These are phyloP conservation scores for Neoarthrinium moseri DNA, from an alignment of 2,329 filamentous ascomycete genomes.

Conservation along the genomic window DNA sequence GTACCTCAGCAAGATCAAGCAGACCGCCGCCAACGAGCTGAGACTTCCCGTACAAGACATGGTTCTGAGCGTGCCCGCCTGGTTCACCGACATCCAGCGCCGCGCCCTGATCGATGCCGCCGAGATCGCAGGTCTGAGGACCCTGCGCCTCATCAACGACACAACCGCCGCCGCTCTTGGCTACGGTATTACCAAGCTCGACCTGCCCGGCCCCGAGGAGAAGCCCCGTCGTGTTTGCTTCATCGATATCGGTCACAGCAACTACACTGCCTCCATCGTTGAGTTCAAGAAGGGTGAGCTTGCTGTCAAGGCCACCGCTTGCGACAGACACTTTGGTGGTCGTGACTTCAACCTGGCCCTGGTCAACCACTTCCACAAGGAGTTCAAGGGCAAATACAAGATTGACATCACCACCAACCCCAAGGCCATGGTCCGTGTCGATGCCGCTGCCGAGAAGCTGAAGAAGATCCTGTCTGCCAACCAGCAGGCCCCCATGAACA, in stretches of 20 bases:
- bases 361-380: conserved; percentile 89
- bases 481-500: conserved; percentile 86
- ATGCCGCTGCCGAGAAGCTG: conserved; percentile 89
- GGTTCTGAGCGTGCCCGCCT: conserved; percentile 90
- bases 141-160: conserved; percentile 94
- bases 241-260: conserved; percentile 93
- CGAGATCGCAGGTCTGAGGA: conserved; percentile 90
- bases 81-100: conserved; percentile 96
- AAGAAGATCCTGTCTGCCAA: conserved; percentile 99
- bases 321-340: conserved; percentile 94
- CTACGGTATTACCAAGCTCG: conserved; percentile 96
- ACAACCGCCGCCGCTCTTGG: conserved; percentile 94
- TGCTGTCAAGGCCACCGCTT: conserved; percentile 87
- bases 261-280: conserved; percentile 91
- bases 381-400: conserved; percentile 98
- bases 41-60: conserved; percentile 90
- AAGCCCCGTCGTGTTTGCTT: conserved; percentile 89
- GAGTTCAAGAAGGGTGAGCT: conserved; percentile 98
- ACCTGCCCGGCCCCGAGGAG: conserved; percentile 82
- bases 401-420: conserved; percentile 89
- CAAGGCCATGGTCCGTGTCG: conserved; percentile 85
- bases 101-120: conserved; percentile 85
- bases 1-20: conserved; percentile 93
- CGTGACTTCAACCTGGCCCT: conserved; percentile 95
- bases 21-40: conserved; percentile 82